phyloP scores from a whole-genome alignment of 306 rosid genomes.

The Urtica urens region DNA sequence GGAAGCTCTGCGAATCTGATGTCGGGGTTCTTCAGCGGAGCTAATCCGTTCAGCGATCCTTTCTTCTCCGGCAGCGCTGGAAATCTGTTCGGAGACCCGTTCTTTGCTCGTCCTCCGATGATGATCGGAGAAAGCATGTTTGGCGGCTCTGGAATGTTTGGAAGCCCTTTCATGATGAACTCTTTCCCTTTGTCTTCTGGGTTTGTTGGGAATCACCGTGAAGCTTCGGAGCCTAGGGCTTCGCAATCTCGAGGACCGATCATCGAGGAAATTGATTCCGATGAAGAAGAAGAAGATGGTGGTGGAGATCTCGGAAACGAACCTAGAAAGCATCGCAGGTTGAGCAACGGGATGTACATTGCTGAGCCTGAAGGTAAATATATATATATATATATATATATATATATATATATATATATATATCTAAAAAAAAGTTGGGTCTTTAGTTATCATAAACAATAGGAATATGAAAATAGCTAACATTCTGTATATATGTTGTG shows the following conservation, averaged over 20 bases:
- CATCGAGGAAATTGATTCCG: conserved; percentile 74
- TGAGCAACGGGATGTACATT: conserved; percentile 27
- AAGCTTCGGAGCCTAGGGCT: conserved; percentile 37
- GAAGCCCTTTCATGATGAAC: conserved; percentile 34
- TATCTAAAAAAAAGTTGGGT: too few relatives aligned
- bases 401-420: too few relatives aligned
- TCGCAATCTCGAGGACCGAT: conserved; percentile 48
- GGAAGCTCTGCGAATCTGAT: conserved; percentile 45
- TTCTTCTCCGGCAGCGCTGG: conserved; percentile 69
- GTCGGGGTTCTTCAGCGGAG: conserved; percentile 48
- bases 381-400: too few relatives aligned
- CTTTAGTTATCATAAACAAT: too few relatives aligned
- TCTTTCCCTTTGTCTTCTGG: conserved; percentile 40
- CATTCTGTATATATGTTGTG: too few relatives aligned
- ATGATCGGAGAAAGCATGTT: conserved; percentile 59
- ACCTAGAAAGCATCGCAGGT: conserved; percentile 50
- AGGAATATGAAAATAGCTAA: too few relatives aligned
- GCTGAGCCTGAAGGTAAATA: conserved; percentile 54
- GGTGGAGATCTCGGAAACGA: conserved; percentile 32
- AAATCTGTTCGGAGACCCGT: conserved; percentile 74
- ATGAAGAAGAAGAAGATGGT: conserved; percentile 46
- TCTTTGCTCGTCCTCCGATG: conserved; percentile 62
- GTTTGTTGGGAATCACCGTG: conserved; percentile 41
- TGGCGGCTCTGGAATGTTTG: conserved; percentile 31
- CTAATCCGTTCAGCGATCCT: conserved; percentile 75